phyloP scores from a whole-genome alignment of 2,329 filamentous ascomycete genomes.

The Leptosphaerulina australis region DNA sequence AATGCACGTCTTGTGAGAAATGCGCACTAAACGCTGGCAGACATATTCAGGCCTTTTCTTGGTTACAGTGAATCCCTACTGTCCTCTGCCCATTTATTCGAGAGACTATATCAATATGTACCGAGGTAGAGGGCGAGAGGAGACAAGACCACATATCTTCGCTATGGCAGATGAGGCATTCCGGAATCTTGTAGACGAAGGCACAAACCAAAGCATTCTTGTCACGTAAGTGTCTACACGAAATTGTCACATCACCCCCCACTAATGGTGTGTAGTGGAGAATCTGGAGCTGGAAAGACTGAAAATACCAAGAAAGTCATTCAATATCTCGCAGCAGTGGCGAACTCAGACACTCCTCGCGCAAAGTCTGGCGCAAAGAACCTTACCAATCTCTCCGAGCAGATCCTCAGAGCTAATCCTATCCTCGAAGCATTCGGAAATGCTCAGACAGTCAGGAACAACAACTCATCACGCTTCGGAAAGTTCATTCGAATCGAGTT shows the following conservation, averaged over 20 bases:
- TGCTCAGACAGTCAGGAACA: constrained; percentile 95
- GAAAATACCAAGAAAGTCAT: constrained; percentile 99
- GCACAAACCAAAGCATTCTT: constrained; percentile 94
- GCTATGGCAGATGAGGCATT: constrained; percentile 98
- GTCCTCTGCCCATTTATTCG: constrained; percentile 89
- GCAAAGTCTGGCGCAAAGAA: constrained; percentile 66
- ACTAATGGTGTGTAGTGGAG: constrained; percentile 62
- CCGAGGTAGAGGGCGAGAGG: constrained; percentile 85
- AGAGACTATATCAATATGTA: constrained; percentile 99
- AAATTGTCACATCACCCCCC: no score
- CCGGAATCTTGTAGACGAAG: constrained; percentile 92
- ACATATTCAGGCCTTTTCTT: constrained; percentile 97
- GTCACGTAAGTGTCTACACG: constrained; percentile 68
- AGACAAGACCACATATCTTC: constrained; percentile 96
- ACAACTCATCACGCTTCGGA: constrained; percentile 97
- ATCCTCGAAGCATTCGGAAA: constrained; percentile 98
- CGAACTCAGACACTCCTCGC: constrained; percentile 75
- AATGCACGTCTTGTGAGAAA: not conserved
- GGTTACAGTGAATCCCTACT: constrained; percentile 97
- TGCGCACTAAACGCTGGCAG: constrained; percentile 48
- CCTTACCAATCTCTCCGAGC: constrained; percentile 88
- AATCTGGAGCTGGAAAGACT: constrained; percentile 97
- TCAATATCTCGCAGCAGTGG: constrained; percentile 94
- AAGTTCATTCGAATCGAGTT: constrained; percentile 99
- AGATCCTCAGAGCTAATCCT: constrained; percentile 93